These are phyloP conservation scores for Raffaelea arxii DNA, from an alignment of 2,329 filamentous ascomycete genomes.

Conservation along the genomic window DNA sequence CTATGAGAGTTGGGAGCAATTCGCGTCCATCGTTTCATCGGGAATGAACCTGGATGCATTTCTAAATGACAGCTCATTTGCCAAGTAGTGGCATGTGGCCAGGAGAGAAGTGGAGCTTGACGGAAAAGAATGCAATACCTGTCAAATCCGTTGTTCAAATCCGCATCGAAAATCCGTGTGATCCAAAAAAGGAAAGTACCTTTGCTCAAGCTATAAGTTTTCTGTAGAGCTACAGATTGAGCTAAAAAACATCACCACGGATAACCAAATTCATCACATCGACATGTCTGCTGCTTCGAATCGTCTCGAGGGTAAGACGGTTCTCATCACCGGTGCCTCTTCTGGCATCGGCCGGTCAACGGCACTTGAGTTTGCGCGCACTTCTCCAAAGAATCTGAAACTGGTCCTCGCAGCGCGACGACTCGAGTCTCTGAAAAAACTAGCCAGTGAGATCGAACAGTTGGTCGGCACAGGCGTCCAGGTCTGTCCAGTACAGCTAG, in stretches of 20 bases:
- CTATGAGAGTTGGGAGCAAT: constrained; percentile 2
- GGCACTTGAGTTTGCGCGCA: constrained; percentile 88
- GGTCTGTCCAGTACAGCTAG: constrained; percentile 73
- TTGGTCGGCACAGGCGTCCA: constrained; percentile 79
- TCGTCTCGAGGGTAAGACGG: constrained; percentile 86
- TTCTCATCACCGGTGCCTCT: constrained; percentile 84
- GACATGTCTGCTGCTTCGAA: constrained; percentile 40
- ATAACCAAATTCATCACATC: not conserved
- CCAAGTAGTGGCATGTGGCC: not conserved
- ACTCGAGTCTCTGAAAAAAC: constrained; percentile 63
- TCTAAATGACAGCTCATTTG: not conserved
- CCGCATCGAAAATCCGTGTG: no score
- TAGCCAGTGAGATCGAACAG: constrained; percentile 65
- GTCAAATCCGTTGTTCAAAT: no score
- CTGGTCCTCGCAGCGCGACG: constrained; percentile 73
- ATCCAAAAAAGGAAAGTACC: no score
- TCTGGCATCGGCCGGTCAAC: constrained; percentile 79
- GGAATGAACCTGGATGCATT: not conserved
- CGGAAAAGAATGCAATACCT: not conserved
- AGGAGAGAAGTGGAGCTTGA: not conserved
- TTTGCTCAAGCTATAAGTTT: not conserved
- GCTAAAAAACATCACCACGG: not conserved
- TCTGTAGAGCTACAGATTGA: not conserved
- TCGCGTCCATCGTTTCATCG: constrained; percentile 2
- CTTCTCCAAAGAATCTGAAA: constrained; percentile 47